Conservation (phyloP, 2,329 filamentous ascomycete species). For the Fusarium armeniacum region DNA sequence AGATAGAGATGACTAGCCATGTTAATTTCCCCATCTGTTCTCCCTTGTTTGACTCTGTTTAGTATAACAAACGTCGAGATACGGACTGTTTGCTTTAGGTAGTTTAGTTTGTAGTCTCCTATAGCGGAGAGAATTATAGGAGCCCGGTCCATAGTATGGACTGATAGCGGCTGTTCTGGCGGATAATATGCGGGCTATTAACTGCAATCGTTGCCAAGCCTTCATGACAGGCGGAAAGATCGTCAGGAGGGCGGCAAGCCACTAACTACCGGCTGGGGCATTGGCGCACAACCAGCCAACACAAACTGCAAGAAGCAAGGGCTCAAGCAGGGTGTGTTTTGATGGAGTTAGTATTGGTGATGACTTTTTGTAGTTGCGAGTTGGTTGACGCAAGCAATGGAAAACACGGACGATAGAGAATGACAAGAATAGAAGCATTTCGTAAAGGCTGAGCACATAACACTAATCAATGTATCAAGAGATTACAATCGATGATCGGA, state of each 20-base stretch:
- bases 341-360: not conserved
- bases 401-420: not conserved
- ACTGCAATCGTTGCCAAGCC: constrained; percentile 38
- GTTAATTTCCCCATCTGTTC: constrained; percentile 42
- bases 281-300: constrained; percentile 29
- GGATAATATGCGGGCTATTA: constrained; percentile 25
- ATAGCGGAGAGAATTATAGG: constrained; percentile 37
- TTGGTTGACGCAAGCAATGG: constrained; percentile 17
- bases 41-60: constrained; percentile 5
- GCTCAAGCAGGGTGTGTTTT: constrained; percentile 24
- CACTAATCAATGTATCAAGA: not conserved
- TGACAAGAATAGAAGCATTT: constrained; percentile 14
- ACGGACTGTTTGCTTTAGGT: not conserved
- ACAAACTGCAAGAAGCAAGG: constrained; percentile 15
- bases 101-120: constrained; percentile 29
- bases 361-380: not conserved
- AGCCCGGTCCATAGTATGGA: not conserved
- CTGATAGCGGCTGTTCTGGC: constrained; percentile 21
- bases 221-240: constrained; percentile 37
- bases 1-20: constrained; percentile 34
- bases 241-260: constrained; percentile 47
- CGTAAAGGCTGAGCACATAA: not conserved
- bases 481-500: constrained; percentile 17
- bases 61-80: not conserved
- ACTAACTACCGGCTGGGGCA: constrained; percentile 42